Conservation (phyloP, 2,329 filamentous ascomycete species). For the Sporothrix euskadiensis region DNA sequence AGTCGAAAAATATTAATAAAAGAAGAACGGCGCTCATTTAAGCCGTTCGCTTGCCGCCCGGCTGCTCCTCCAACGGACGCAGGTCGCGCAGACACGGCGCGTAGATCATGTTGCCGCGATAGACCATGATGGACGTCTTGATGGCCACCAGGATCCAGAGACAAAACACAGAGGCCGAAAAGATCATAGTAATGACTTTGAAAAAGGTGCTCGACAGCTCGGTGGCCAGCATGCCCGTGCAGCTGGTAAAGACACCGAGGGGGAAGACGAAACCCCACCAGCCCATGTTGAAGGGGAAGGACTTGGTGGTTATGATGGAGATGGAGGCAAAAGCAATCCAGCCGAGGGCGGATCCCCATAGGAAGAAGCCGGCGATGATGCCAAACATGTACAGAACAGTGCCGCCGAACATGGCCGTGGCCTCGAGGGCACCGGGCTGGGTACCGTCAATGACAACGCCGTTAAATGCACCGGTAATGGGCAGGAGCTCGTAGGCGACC, state of each 20-base stretch:
- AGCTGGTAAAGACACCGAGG: conserved; percentile 44
- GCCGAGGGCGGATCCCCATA: conserved; percentile 42
- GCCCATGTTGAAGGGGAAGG: conserved; percentile 43
- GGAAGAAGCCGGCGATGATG: conserved; percentile 40
- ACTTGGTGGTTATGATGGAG: conserved; percentile 39
- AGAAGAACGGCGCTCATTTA: not conserved
- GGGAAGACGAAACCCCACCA: conserved; percentile 47
- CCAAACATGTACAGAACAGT: conserved; percentile 58
- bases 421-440: conserved; percentile 42
- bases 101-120: conserved; percentile 48
- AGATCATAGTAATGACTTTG: conserved; percentile 42
- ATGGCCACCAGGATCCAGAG: conserved; percentile 47
- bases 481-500: conserved; percentile 41
- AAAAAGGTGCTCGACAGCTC: conserved; percentile 49
- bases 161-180: conserved; percentile 45
- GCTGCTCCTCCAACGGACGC: conserved; percentile 29
- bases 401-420: conserved; percentile 46
- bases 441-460: conserved; percentile 21
- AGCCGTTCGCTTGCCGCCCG: conserved; percentile 27
- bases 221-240: conserved; percentile 43
- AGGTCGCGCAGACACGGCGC: conserved; percentile 46
- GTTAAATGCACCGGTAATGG: conserved; percentile 43
- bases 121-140: conserved; percentile 43
- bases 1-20: not conserved
- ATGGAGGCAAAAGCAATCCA: conserved; percentile 42